These are phyloP conservation scores for Pterocarpus macrocarpus DNA, from an alignment of 306 rosid genomes.

Conservation along the genomic window DNA sequence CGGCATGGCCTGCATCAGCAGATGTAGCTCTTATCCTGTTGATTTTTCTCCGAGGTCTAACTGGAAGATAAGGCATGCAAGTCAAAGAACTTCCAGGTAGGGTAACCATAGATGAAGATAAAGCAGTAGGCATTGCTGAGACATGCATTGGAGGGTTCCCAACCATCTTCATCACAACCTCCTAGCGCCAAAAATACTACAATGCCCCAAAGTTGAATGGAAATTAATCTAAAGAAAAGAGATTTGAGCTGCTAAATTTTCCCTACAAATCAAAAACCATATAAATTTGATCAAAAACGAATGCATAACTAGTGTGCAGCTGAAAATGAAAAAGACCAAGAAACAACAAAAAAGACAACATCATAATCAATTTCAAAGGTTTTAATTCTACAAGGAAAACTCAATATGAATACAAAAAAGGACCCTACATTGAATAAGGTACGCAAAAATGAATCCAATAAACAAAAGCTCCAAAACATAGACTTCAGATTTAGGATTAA, in stretches of 20 bases:
- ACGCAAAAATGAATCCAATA: constrained; percentile 8
- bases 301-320: constrained; percentile 2
- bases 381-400: not conserved
- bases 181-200: not conserved
- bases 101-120: constrained; percentile 57
- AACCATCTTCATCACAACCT: constrained; percentile 61
- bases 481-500: not conserved
- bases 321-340: not conserved
- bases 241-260: constrained; percentile 23
- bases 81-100: constrained; percentile 51
- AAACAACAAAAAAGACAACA: not conserved
- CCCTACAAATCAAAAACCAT: constrained; percentile 9
- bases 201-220: constrained; percentile 21
- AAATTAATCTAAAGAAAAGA: constrained; percentile 24
- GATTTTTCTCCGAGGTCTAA: constrained; percentile 48
- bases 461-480: not conserved
- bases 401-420: not conserved
- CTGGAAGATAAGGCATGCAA: constrained; percentile 60
- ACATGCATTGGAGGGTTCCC: constrained; percentile 61
- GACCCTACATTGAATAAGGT: not conserved
- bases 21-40: constrained; percentile 63
- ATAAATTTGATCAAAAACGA: not conserved
- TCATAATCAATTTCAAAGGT: constrained; percentile 17
- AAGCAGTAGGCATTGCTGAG: constrained; percentile 59
- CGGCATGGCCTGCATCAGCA: constrained; percentile 63